Evolutionary conservation across 2,329 filamentous ascomycete species (phyloP).

Genomic region (Lecanicillium sp.): DNA sequence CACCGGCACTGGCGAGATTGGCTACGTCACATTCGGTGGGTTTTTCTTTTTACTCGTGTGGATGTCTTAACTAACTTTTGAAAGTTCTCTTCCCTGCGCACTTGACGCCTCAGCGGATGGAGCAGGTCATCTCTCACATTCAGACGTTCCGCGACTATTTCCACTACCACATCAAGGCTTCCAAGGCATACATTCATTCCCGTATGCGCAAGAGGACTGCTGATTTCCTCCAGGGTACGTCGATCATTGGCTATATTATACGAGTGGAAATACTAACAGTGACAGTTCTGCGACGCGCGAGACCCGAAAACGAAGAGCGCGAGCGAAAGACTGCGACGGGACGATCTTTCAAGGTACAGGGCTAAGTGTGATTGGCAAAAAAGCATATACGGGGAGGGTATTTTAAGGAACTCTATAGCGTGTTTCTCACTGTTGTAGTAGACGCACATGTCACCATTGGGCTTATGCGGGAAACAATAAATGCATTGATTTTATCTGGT

Average conservation of each 20-base stretch:
- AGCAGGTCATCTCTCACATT: constrained; percentile 96
- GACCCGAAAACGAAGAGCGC: constrained; percentile 93
- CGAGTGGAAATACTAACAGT: neutral
- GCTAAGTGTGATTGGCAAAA: constrained; percentile 22
- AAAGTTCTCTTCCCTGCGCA: constrained; percentile 92
- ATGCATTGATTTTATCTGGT: neutral
- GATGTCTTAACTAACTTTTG: constrained; percentile 17
- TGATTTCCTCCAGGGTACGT: constrained; percentile 90
- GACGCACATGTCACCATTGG: neutral
- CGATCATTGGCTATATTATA: neutral
- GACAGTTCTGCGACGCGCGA: constrained; percentile 85
- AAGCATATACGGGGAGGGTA: neutral
- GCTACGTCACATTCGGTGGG: constrained; percentile 96
- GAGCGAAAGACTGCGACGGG: constrained; percentile 98
- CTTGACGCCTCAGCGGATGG: constrained; percentile 80
- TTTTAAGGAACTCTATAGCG: constrained; percentile 4
- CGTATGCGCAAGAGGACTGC: constrained; percentile 96
- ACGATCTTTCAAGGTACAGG: constrained; percentile 70
- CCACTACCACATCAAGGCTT: constrained; percentile 99
- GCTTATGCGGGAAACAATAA: neutral
- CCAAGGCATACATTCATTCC: constrained; percentile 98
- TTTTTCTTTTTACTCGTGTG: neutral
- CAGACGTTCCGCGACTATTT: constrained; percentile 99
- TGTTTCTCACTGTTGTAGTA: neutral
- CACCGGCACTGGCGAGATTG: constrained; percentile 75